Conservation (phyloP, 371 early-diverging fungal genomes). For the Phascolomyces articulosus region DNA sequence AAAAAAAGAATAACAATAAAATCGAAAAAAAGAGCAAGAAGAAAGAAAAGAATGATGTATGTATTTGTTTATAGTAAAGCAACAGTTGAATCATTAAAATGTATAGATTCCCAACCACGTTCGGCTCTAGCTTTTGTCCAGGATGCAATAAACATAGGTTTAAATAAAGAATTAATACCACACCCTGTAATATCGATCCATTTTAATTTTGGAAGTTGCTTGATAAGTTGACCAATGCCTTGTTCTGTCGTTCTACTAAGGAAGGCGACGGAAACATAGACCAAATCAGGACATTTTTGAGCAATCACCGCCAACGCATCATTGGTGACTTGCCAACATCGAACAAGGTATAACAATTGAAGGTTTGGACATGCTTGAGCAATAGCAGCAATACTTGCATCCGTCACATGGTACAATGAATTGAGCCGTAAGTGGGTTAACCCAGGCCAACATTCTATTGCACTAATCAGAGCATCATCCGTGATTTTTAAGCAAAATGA, state of each 20-base stretch:
- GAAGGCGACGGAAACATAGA: constrained; percentile 36
- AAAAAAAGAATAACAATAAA: background rate
- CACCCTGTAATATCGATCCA: constrained; percentile 46
- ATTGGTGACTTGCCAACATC: constrained; percentile 47
- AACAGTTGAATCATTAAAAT: constrained; percentile 29
- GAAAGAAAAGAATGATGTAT: background rate
- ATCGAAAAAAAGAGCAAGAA: background rate
- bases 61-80: constrained; percentile 24
- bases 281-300: constrained; percentile 20
- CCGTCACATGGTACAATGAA: constrained; percentile 35
- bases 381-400: constrained; percentile 21
- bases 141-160: constrained; percentile 23
- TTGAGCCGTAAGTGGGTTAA: constrained; percentile 37
- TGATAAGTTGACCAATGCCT: constrained; percentile 25
- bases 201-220: constrained; percentile 13
- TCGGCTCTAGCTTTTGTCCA: constrained; percentile 25
- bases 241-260: constrained; percentile 30
- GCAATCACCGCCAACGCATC: constrained; percentile 16
- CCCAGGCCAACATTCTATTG: constrained; percentile 19
- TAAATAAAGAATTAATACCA: constrained; percentile 38
- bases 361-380: constrained; percentile 33
- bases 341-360: constrained; percentile 31
- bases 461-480: constrained; percentile 9
- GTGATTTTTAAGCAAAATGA: constrained; percentile 21
- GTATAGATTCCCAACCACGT: constrained; percentile 17